These are phyloP conservation scores for Mikania micrantha DNA, from an alignment of 129 eudicot genomes.

Conservation along the genomic window DNA sequence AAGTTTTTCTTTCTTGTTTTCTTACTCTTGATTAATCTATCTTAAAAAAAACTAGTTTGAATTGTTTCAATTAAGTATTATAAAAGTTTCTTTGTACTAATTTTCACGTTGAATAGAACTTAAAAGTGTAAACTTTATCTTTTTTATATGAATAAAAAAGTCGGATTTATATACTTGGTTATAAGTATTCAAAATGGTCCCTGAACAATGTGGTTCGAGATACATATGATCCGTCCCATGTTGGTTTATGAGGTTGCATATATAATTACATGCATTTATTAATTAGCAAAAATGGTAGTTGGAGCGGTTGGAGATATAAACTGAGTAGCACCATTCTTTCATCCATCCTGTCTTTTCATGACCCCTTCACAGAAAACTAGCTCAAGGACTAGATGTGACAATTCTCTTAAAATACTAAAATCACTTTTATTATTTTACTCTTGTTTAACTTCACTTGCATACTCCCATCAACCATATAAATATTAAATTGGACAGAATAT, in stretches of 20 bases:
- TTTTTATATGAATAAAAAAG: too few species aligned
- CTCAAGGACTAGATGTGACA: constrained; percentile 24
- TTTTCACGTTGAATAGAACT: too few species aligned
- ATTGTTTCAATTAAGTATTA: too few species aligned
- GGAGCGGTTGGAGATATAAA: constrained; percentile 25
- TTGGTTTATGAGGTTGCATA: background rate
- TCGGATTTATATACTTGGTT: too few species aligned
- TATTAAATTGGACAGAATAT: background rate
- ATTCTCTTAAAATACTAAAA: background rate
- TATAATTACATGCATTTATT: too few species aligned
- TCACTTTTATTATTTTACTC: constrained; percentile 7
- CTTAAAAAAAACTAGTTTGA: too few species aligned
- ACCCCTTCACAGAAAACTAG: constrained; percentile 15
- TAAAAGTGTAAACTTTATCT: too few species aligned
- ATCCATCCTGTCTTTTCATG: constrained; percentile 18
- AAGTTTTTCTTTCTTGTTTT: too few species aligned
- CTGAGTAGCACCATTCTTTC: constrained; percentile 17
- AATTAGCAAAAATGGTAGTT: constrained; percentile 17
- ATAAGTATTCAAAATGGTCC: too few species aligned
- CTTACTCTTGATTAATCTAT: too few species aligned
- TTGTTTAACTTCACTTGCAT: background rate
- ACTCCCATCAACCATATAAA: background rate
- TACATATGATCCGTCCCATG: background rate
- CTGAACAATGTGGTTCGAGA: too few species aligned
- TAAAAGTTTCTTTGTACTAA: too few species aligned